A percentile compares a stretch with the other conserved stretches of the same genome.
Conservation (phyloP, 2,329 filamentous ascomycete genomes). For the Pseudogymnoascus pannorum region DNA sequence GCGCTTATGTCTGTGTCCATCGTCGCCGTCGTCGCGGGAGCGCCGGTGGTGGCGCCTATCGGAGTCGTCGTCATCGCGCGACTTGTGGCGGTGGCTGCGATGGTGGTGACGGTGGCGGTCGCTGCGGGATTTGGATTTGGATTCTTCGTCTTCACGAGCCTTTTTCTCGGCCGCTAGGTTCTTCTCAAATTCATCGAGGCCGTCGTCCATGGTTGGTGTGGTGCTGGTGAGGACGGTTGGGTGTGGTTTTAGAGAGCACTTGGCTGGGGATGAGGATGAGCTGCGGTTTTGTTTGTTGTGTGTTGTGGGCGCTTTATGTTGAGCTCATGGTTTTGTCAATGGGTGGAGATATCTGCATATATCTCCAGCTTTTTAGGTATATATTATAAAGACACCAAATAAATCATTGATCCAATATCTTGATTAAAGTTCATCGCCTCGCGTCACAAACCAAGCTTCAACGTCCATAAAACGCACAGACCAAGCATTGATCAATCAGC, state of each 20-base stretch:
- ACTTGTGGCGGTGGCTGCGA: slow-evolving; percentile 26
- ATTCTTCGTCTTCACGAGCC: slow-evolving; percentile 41
- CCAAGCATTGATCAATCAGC: slow-evolving; percentile 4
- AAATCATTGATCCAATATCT: neutral
- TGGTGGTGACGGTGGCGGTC: slow-evolving; percentile 30
- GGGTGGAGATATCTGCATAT: neutral
- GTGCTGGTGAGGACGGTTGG: neutral
- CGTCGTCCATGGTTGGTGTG: slow-evolving; percentile 27
- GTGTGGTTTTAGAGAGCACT: neutral
- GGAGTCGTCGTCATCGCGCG: slow-evolving; percentile 46
- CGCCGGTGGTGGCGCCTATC: slow-evolving; percentile 39
- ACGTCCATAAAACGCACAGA: neutral
- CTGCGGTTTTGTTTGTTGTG: neutral
- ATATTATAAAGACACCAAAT: slow-evolving; percentile 1
- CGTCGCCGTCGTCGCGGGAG: slow-evolving; percentile 32
- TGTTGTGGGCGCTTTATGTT: neutral
- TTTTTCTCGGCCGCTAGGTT: slow-evolving; percentile 60
- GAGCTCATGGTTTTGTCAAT: neutral
- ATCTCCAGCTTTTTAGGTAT: neutral
- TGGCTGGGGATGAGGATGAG: neutral
- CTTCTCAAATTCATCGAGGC: slow-evolving; percentile 70
- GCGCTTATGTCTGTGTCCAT: slow-evolving; percentile 36
- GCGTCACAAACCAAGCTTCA: slow-evolving; percentile 4
- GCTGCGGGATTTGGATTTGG: slow-evolving; percentile 38
- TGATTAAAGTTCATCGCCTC: neutral